These are phyloP conservation scores for Brasenia schreberi DNA, from an alignment of 164 flowering plant species.

Conservation along the genomic window DNA sequence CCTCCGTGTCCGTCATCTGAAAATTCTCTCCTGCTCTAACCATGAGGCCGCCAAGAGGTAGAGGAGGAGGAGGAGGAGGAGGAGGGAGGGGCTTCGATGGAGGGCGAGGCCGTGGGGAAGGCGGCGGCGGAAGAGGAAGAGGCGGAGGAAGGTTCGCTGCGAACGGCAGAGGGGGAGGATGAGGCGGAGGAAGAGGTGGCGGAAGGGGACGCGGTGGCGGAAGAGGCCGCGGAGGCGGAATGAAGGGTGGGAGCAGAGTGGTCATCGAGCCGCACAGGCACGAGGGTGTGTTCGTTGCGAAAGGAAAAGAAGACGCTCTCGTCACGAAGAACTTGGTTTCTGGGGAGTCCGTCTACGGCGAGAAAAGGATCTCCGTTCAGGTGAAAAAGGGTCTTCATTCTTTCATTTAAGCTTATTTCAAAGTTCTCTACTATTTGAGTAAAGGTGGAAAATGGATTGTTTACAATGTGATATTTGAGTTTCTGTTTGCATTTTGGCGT, in stretches of 20 bases:
- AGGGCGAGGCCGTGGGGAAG: too few species aligned
- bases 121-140: conserved; percentile 19
- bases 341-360: conserved; percentile 94
- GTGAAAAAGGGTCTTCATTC: conserved; percentile 12
- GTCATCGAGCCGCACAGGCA: conserved; percentile 86
- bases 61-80: conserved; percentile 16
- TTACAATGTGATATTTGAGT: too few species aligned
- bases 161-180: too few species aligned
- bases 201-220: conserved; percentile 40
- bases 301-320: conserved; percentile 91
- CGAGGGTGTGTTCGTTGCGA: conserved; percentile 79
- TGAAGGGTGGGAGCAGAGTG: conserved; percentile 83
- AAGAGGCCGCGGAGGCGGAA: conserved; percentile 52
- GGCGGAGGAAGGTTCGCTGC: conserved; percentile 19
- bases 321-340: conserved; percentile 82
- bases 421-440: too few species aligned
- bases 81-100: conserved; percentile 30
- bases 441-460: too few species aligned
- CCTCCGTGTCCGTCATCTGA: too few species aligned
- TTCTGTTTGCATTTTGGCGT: not conserved
- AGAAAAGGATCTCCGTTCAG: conserved; percentile 85
- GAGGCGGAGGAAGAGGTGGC: conserved; percentile 29
- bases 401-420: too few species aligned
- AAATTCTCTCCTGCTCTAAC: too few species aligned
- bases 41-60: too few species aligned